These are phyloP conservation scores for Candida glaebosa DNA, from an alignment of 805 yeast genomes.

Conservation along the genomic window DNA sequence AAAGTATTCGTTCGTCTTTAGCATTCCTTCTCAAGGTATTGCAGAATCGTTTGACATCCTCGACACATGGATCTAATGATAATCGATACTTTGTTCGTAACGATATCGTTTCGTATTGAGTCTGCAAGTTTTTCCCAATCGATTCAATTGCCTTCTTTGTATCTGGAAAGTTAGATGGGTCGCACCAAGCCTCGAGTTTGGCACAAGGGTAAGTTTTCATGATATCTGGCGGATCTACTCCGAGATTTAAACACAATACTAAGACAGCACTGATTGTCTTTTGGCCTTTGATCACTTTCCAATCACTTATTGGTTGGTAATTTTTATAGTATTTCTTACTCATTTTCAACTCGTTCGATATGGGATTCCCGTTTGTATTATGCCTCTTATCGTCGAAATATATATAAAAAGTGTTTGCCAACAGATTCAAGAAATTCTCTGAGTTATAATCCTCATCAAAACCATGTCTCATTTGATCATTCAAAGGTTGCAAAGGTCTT, in stretches of 20 bases:
- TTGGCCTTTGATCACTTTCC: conserved; percentile 89
- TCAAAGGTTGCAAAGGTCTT: conserved; percentile 44
- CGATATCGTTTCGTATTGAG: conserved; percentile 86
- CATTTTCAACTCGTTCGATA: conserved; percentile 49
- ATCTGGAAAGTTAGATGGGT: conserved; percentile 77
- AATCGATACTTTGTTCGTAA: conserved; percentile 87
- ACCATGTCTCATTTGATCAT: conserved; percentile 60
- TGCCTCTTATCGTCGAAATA: conserved; percentile 93
- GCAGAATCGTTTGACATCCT: conserved; percentile 89
- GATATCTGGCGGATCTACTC: conserved; percentile 97
- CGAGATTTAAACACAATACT: conserved; percentile 83
- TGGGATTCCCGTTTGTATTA: conserved; percentile 82
- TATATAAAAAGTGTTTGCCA: conserved; percentile 69
- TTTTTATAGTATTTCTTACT: conserved; percentile 39
- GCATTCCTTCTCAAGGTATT: conserved; percentile 85
- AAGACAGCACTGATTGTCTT: conserved; percentile 92
- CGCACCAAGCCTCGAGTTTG: conserved; percentile 87
- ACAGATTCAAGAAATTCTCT: conserved; percentile 50
- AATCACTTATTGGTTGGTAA: conserved; percentile 74
- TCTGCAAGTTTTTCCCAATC: conserved; percentile 82
- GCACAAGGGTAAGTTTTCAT: conserved; percentile 93
- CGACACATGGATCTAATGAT: conserved; percentile 90
- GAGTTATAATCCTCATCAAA: conserved; percentile 60
- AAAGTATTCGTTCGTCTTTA: conserved; percentile 86
- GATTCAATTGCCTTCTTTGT: conserved; percentile 88